Evolutionary conservation across 352 stramenopile species (phyloP).

Genomic region (Peronospora farinosa): DNA sequence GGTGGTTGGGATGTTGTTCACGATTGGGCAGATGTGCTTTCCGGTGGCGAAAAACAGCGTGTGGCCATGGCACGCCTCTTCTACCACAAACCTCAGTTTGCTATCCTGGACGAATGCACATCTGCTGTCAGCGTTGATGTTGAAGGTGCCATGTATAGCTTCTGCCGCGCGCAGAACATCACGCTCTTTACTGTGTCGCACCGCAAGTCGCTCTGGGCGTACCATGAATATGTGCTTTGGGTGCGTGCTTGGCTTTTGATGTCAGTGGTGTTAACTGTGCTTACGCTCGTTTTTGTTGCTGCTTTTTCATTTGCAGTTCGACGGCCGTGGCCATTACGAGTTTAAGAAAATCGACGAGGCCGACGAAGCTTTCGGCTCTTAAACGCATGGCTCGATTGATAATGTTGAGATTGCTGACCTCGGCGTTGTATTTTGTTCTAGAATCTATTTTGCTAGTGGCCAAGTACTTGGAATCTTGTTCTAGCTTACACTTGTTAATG

Average conservation of each 20-base stretch:
- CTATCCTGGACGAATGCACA: slow-evolving; percentile 87
- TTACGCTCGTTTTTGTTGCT: slow-evolving; percentile 6
- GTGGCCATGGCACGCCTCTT: slow-evolving; percentile 87
- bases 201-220: slow-evolving; percentile 85
- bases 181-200: slow-evolving; percentile 90
- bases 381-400: slow-evolving; percentile 11
- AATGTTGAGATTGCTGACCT: neutral
- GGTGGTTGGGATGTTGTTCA: slow-evolving; percentile 74
- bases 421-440: slow-evolving; percentile 14
- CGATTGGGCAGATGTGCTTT: slow-evolving; percentile 86
- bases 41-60: slow-evolving; percentile 87
- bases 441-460: slow-evolving; percentile 1
- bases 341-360: slow-evolving; percentile 82
- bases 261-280: neutral
- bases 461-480: slow-evolving; percentile 5
- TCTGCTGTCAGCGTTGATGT: slow-evolving; percentile 83
- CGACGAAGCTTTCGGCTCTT: slow-evolving; percentile 77
- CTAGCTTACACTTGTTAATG: slow-evolving; percentile 8
- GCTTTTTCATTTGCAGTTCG: slow-evolving; percentile 45
- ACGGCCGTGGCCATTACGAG: slow-evolving; percentile 77
- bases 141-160: slow-evolving; percentile 83
- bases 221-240: slow-evolving; percentile 82
- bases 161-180: slow-evolving; percentile 83
- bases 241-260: slow-evolving; percentile 33
- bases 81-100: slow-evolving; percentile 88